Conservation (phyloP, 1,284 basidiomycete species). For the Sporisorium sorghi region DNA sequence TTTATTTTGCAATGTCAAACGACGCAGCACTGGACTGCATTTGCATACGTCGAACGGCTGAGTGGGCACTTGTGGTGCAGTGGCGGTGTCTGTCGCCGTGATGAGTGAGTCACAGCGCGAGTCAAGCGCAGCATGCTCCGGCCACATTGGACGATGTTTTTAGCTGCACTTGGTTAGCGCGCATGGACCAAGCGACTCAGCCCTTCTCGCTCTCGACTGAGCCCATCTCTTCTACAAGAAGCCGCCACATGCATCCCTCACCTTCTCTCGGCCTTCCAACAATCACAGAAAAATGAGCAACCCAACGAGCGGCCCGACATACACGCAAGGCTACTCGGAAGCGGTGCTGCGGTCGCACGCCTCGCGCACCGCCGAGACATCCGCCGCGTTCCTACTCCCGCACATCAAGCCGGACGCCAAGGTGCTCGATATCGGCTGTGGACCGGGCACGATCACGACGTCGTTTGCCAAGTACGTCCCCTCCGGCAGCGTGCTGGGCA, state of each 20-base stretch:
- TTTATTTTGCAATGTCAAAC: slow-evolving; percentile 2
- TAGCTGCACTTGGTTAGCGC: neutral
- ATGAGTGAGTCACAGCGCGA: neutral
- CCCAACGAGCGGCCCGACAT: neutral
- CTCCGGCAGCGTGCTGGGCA: slow-evolving; percentile 28
- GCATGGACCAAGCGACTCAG: neutral
- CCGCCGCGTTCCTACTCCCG: slow-evolving; percentile 36
- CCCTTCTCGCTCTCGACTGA: neutral
- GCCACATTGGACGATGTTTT: too few relatives aligned
- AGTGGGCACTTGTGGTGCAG: neutral
- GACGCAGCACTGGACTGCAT: slow-evolving; percentile 6
- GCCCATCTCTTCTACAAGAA: too few relatives aligned
- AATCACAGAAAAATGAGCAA: slow-evolving; percentile 25
- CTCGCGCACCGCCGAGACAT: slow-evolving; percentile 37
- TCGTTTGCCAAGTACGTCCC: slow-evolving; percentile 31
- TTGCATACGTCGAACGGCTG: neutral
- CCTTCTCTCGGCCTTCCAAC: too few relatives aligned
- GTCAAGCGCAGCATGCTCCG: neutral
- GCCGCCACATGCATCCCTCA: too few relatives aligned
- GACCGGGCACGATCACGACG: slow-evolving; percentile 42
- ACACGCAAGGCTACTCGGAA: slow-evolving; percentile 44
- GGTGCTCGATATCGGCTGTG: slow-evolving; percentile 43
- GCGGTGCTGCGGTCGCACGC: slow-evolving; percentile 38
- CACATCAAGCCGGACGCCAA: slow-evolving; percentile 21
- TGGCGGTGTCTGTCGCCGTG: neutral